Evolutionary conservation across 2,329 filamentous ascomycete species (phyloP).

Genomic region (Colletotrichum sp.): DNA sequence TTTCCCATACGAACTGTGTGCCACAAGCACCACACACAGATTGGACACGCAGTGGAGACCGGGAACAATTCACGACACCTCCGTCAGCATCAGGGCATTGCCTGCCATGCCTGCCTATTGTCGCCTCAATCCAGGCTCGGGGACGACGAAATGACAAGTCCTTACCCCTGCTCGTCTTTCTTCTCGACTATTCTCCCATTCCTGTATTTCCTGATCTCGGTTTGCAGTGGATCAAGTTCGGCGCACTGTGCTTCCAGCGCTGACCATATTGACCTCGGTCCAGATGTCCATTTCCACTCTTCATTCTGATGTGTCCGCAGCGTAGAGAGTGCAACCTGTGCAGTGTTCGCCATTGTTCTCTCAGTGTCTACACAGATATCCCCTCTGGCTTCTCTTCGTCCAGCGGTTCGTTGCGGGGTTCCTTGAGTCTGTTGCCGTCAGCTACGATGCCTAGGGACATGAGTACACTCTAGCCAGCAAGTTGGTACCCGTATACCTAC

Average conservation of each 20-base stretch:
- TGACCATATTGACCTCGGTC: neutral
- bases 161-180: neutral
- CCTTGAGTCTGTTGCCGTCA: neutral
- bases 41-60: neutral
- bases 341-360: neutral
- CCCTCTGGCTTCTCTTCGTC: neutral
- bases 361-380: neutral
- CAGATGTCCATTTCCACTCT: neutral
- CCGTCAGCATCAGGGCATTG: neutral
- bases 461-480: neutral
- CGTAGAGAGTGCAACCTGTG: neutral
- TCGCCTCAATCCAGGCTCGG: neutral
- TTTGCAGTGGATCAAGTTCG: neutral
- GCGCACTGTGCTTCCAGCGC: neutral
- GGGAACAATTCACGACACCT: neutral
- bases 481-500: neutral
- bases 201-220: neutral
- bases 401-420: neutral
- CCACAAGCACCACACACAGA: neutral
- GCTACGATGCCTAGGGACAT: neutral
- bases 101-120: neutral
- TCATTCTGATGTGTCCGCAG: neutral
- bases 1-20: conserved; percentile 22
- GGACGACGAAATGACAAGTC: conserved; percentile 4
- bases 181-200: conserved; percentile 13